phyloP scores from a whole-genome alignment of 2,329 filamentous ascomycete genomes.

The Trichoderma guizhouense region DNA sequence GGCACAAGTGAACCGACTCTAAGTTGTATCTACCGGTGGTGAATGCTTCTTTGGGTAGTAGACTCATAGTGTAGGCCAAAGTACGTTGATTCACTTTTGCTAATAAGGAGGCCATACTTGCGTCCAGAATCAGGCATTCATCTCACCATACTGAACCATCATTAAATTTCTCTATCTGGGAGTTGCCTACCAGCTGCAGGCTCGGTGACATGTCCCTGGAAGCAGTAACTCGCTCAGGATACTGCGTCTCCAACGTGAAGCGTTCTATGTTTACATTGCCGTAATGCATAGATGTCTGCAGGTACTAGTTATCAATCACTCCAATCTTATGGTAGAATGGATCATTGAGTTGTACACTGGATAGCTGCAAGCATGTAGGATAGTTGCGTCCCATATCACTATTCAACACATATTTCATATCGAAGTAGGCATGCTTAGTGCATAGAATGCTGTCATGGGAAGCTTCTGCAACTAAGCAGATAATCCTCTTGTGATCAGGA shows the following conservation, averaged over 20 bases:
- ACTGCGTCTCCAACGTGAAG: not conserved
- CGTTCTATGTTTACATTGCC: not conserved
- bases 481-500: too few relatives aligned
- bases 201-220: not conserved
- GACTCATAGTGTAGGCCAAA: not conserved
- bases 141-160: fast-evolving
- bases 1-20: not conserved
- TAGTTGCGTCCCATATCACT: not conserved
- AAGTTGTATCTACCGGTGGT: fast-evolving
- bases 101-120: not conserved
- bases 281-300: not conserved
- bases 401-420: not conserved
- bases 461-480: not conserved
- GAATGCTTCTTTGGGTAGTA: not conserved
- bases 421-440: not conserved
- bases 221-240: not conserved
- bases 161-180: not conserved
- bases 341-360: not conserved
- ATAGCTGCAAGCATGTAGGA: not conserved
- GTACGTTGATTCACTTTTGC: not conserved
- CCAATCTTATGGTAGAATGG: not conserved
- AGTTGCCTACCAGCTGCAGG: not conserved
- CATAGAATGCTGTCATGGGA: not conserved
- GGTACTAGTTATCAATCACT: not conserved
- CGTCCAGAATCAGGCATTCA: too few relatives aligned